Percentiles rank a stretch among this genome's conserved stretches.
phyloP scores from a whole-genome alignment of 768 basidiomycete species.

The Inosperma sp. region DNA sequence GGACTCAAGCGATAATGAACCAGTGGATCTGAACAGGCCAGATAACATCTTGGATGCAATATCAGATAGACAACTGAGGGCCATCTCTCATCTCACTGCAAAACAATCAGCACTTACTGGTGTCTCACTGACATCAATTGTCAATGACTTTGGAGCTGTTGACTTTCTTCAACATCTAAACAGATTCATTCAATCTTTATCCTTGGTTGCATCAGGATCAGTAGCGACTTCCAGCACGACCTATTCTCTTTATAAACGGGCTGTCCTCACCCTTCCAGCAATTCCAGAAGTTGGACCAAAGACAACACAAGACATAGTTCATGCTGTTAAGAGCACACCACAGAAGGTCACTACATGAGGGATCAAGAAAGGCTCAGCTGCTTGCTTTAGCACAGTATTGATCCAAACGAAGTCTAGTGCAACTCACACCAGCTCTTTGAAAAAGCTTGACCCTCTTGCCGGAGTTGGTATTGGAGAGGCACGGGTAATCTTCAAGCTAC shows the following conservation, averaged over 20 bases:
- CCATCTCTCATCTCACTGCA: neutral
- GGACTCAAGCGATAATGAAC: conserved; percentile 8
- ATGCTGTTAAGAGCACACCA: neutral
- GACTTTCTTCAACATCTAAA: neutral
- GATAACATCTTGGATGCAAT: neutral
- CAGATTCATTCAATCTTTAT: conserved; percentile 1
- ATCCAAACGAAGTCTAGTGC: no score
- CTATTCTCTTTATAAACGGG: conserved; percentile 1
- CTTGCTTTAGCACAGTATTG: conserved; percentile 10
- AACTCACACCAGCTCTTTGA: no score
- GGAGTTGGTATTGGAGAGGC: conserved; percentile 6
- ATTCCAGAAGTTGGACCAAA: neutral
- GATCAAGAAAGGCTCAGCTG: conserved; percentile 3
- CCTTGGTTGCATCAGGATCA: neutral
- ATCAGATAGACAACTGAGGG: neutral
- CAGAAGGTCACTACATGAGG: neutral
- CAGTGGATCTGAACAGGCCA: neutral
- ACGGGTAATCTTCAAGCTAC: conserved; percentile 11
- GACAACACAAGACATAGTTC: neutral
- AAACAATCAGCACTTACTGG: neutral
- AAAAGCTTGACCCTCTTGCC: no score
- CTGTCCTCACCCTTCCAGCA: neutral
- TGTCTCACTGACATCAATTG: neutral
- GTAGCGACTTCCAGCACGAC: neutral
- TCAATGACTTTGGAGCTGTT: neutral